A percentile compares a stretch with the other conserved stretches of the same genome.
Evolutionary conservation across 176 grass and related monocot genomes (phyloP).

Genomic region (Ensete ventricosum): DNA sequence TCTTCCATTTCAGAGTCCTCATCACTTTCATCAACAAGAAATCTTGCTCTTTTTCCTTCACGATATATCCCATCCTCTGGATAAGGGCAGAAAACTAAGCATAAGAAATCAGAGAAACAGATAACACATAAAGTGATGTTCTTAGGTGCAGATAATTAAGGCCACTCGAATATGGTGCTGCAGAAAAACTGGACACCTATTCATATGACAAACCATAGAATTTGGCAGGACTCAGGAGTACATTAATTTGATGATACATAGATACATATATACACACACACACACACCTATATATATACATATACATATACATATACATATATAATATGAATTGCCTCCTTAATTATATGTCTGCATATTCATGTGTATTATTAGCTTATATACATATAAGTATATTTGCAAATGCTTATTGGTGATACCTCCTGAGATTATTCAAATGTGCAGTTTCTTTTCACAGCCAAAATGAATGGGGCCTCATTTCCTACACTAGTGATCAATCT

Average conservation of each 20-base stretch:
- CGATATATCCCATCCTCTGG: constrained; percentile 55
- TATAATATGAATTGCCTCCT: neutral
- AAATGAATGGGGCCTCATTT: neutral
- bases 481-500: neutral
- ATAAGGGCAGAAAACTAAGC: constrained; percentile 23
- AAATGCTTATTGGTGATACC: neutral
- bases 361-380: neutral
- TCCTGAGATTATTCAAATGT: too few relatives aligned
- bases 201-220: neutral
- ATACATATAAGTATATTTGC: neutral
- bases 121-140: neutral
- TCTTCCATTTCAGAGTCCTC: constrained; percentile 55
- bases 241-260: neutral
- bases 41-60: constrained; percentile 63
- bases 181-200: neutral
- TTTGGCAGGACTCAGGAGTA: neutral
- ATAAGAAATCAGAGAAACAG: constrained; percentile 11
- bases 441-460: too few relatives aligned
- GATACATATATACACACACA: too few relatives aligned
- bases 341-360: neutral
- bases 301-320: too few relatives aligned
- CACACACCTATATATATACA: too few relatives aligned
- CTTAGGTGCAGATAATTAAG: neutral
- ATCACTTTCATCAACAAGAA: constrained; percentile 51
- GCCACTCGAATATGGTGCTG: neutral